These are phyloP conservation scores for Oryza officinalis DNA, from an alignment of 176 grass and related monocot genomes.

Conservation along the genomic window DNA sequence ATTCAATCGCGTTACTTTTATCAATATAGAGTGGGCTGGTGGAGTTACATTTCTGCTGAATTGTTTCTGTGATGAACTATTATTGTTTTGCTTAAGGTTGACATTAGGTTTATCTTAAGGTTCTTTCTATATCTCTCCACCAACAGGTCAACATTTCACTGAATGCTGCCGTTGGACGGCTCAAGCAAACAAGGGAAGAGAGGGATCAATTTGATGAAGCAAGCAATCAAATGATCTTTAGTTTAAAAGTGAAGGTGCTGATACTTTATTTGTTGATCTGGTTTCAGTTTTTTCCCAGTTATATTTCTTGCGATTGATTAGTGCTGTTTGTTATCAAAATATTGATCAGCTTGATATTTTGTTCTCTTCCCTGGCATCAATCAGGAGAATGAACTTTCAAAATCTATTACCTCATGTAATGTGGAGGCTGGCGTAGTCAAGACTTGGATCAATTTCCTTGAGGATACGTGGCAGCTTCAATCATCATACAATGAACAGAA, in stretches of 20 bases:
- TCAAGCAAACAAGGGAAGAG: constrained; percentile 95
- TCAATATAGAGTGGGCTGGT: neutral
- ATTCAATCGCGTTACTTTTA: neutral
- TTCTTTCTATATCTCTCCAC: constrained; percentile 16
- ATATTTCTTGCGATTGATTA: constrained; percentile 23
- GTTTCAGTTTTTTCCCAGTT: constrained; percentile 9
- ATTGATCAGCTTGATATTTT: constrained; percentile 22
- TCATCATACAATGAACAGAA: constrained; percentile 76
- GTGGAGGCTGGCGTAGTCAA: constrained; percentile 80
- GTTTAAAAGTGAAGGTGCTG: constrained; percentile 78
- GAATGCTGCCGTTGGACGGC: constrained; percentile 56
- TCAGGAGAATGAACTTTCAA: constrained; percentile 90
- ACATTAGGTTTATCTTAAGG: constrained; percentile 12
- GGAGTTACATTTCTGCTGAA: neutral
- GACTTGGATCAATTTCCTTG: constrained; percentile 97
- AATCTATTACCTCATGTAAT: constrained; percentile 90
- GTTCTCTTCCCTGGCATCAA: constrained; percentile 19
- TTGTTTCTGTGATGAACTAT: neutral
- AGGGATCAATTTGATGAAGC: constrained; percentile 99
- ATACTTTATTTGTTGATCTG: constrained; percentile 32
- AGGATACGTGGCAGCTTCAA: constrained; percentile 95
- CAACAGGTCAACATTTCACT: constrained; percentile 81
- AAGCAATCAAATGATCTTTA: constrained; percentile 82
- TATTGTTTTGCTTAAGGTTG: constrained; percentile 1
- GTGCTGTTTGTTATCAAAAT: constrained; percentile 30